phyloP scores from a whole-genome alignment of 768 basidiomycete species.

The Butyriboletus loyo region DNA sequence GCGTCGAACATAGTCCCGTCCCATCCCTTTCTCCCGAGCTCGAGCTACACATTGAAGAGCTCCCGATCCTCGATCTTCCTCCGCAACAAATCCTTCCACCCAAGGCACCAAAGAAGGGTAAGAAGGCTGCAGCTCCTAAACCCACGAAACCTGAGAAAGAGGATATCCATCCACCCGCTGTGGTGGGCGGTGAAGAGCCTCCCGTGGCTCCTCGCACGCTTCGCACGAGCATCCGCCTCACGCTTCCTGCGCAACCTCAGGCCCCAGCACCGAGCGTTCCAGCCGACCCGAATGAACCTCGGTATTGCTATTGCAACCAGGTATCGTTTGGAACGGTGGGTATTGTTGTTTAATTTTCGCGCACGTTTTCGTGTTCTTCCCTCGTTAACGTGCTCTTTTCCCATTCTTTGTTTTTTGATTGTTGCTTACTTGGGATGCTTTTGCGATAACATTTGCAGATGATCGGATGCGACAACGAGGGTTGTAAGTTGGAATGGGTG shows the following conservation, averaged over 20 bases:
- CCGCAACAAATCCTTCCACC: conserved; percentile 11
- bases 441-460: conserved; percentile 46
- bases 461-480: conserved; percentile 78
- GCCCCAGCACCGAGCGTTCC: conserved; percentile 17
- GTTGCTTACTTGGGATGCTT: neutral
- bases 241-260: conserved; percentile 32
- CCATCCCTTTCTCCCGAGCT: conserved; percentile 34
- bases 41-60: conserved; percentile 17
- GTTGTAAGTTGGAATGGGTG: conserved; percentile 83
- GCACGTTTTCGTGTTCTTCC: neutral
- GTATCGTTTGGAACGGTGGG: conserved; percentile 78
- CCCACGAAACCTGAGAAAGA: conserved; percentile 17
- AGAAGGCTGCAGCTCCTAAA: conserved; percentile 17
- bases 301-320: conserved; percentile 81
- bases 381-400: neutral
- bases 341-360: conserved; percentile 3
- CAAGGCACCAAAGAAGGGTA: conserved; percentile 22
- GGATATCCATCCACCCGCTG: conserved; percentile 8
- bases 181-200: conserved; percentile 9
- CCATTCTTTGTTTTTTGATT: neutral
- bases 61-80: conserved; percentile 4
- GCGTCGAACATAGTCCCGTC: conserved; percentile 43
- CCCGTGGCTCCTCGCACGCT: conserved; percentile 15
- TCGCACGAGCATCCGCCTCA: conserved; percentile 32
- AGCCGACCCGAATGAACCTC: conserved; percentile 47